Percentiles rank a stretch among this genome's conserved stretches.
These are phyloP conservation scores for Raphidocelis subcapitata DNA, from an alignment of 139 green algal genomes.

Conservation along the genomic window DNA sequence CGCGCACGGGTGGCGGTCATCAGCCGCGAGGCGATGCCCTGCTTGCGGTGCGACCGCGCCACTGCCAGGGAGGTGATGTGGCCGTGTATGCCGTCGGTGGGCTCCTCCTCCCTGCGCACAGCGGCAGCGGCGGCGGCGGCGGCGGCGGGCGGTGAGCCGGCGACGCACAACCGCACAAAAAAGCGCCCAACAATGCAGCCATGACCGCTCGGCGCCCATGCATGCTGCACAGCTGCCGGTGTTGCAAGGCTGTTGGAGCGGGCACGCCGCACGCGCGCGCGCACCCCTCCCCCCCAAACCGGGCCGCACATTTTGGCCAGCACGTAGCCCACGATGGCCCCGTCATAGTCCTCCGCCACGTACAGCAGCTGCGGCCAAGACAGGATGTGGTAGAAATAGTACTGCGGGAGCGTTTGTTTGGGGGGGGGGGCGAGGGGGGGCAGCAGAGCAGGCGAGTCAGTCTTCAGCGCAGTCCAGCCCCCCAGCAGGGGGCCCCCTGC, in stretches of 20 bases:
- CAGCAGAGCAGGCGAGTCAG: too few relatives aligned
- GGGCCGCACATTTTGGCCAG: slow-evolving; percentile 94
- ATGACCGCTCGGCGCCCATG: too few relatives aligned
- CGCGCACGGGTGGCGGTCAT: slow-evolving; percentile 90
- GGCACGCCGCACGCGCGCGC: too few relatives aligned
- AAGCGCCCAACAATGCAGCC: too few relatives aligned
- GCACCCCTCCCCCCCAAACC: too few relatives aligned
- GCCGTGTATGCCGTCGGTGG: slow-evolving; percentile 73
- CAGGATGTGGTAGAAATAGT: slow-evolving; percentile 99
- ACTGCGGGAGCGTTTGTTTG: too few relatives aligned
- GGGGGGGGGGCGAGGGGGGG: too few relatives aligned
- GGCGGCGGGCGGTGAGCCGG: not conserved
- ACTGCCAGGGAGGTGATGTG: slow-evolving; percentile 99
- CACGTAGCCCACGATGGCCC: slow-evolving; percentile 98
- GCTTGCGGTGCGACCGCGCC: slow-evolving; percentile 91
- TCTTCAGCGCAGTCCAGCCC: too few relatives aligned
- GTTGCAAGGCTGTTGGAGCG: too few relatives aligned
- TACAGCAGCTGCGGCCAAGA: slow-evolving; percentile 98
- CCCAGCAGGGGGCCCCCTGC: too few relatives aligned
- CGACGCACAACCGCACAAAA: too few relatives aligned
- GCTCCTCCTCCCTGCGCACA: slow-evolving; percentile 87
- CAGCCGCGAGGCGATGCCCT: slow-evolving; percentile 94
- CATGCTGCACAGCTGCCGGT: too few relatives aligned
- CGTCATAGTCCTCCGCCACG: slow-evolving; percentile 96
- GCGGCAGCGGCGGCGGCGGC: not conserved